A percentile compares a stretch with the other conserved stretches of the same genome.
Evolutionary conservation across 441 rosid species (phyloP).

Genomic region (Pelargonium myrrhifolium): DNA sequence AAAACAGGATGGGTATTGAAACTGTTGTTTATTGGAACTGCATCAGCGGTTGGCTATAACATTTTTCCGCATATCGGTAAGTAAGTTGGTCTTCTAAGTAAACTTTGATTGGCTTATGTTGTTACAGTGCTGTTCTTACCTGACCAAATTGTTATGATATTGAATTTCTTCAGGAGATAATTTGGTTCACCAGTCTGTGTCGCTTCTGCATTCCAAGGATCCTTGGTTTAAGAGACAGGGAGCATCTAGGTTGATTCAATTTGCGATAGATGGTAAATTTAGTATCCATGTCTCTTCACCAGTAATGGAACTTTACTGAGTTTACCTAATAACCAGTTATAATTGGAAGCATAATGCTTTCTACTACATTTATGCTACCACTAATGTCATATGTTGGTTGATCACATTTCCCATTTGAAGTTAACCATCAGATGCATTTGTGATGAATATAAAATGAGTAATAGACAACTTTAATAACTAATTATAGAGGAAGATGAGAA

Average conservation of each 20-base stretch:
- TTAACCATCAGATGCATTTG: too few relatives aligned
- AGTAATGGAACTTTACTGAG: background rate
- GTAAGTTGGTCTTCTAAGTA: constrained; percentile 6
- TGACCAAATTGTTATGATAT: constrained; percentile 10
- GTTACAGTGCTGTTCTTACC: constrained; percentile 9
- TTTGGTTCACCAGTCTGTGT: constrained; percentile 70
- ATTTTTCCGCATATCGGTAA: constrained; percentile 86
- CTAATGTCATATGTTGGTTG: too few relatives aligned
- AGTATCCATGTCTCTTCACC: background rate
- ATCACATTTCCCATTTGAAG: too few relatives aligned
- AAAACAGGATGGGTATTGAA: constrained; percentile 85
- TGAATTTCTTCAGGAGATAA: constrained; percentile 56
- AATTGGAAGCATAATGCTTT: background rate
- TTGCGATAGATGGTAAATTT: constrained; percentile 63
- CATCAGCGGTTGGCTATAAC: constrained; percentile 58
- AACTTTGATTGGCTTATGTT: background rate
- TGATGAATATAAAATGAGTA: too few relatives aligned
- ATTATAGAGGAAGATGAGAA: too few relatives aligned
- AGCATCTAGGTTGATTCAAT: constrained; percentile 80
- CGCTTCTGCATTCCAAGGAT: constrained; percentile 84
- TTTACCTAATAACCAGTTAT: background rate
- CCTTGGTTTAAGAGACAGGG: constrained; percentile 86
- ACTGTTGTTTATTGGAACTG: constrained; percentile 73
- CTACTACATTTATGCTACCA: too few relatives aligned
- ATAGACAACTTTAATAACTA: too few relatives aligned